Evolutionary conservation across 768 basidiomycete genomes (phyloP), one percentile per base, ranked within the genome.

Genomic region (Suillus variegatus): DNA sequence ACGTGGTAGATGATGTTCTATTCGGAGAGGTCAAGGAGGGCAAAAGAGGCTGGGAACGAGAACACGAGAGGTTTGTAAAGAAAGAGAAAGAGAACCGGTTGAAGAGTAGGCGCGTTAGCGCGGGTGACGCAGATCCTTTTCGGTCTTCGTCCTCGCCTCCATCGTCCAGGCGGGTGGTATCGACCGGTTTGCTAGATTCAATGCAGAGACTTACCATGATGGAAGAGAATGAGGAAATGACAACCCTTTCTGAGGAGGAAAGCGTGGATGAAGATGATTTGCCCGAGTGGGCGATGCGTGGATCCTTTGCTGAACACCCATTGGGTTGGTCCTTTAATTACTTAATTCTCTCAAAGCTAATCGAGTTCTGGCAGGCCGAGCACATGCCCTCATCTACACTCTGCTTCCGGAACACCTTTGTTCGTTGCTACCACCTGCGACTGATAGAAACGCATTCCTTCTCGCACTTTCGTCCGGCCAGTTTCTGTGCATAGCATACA

Each of bases 401-500:
- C 84, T 91, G 63, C 82, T 94, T 6, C 92, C 94, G 0, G 65
- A 82, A 1, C 63, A 81, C 35, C 79, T 93, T n/a, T 80, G 81
- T 16, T 71, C 77, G 67, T 57, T 80, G 2, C 74, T 85, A 8
- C 73, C 76, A 0, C 70, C 66, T n/a, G 71, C 71, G 43, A 74
- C 65, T 66, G 82, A 73, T 60, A 79, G 64, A 32, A 58, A 63
- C 12, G 72, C 74, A 0, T 83, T 93, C 68, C 80, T 92, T 2
- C 74, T 78, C 3, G 82, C 81, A 5, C 79, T 93, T 8, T 84
- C 90, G 2, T 93, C 90, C 4, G 94, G 95, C 0, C 91, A 94
- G 70, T 76, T 93, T 10, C 84, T 96, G 14, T 96, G 94, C 70
- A 74, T 82, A 2, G 89, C 92, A 0, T 95, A 94, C 78, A 97